phyloP scores from a whole-genome alignment of 352 stramenopile species.

The Thalassiosira delicatula region DNA sequence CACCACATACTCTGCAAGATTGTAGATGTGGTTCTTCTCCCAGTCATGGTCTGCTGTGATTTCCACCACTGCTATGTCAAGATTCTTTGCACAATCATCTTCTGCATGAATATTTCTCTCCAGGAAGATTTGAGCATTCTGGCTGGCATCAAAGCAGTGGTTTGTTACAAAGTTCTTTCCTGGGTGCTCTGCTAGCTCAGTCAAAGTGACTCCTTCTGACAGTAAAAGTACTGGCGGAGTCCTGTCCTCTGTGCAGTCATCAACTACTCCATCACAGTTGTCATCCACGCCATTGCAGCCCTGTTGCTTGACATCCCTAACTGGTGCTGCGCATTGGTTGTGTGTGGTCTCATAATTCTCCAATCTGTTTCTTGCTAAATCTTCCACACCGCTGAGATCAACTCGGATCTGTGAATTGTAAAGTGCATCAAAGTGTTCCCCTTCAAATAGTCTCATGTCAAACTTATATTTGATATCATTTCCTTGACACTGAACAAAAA shows the following conservation, averaged over 20 bases:
- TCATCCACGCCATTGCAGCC: not conserved
- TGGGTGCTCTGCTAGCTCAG: not conserved
- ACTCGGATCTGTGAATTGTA: not conserved
- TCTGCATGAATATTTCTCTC: not conserved
- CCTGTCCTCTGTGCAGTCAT: not conserved
- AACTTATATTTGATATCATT: not conserved
- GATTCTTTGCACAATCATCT: not conserved
- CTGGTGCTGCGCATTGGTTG: not conserved
- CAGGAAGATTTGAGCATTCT: not conserved
- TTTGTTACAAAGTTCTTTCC: not conserved
- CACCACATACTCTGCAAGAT: not conserved
- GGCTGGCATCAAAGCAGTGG: not conserved
- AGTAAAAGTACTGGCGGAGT: not conserved
- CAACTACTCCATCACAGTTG: not conserved
- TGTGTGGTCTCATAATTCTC: not conserved
- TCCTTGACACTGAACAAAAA: not conserved
- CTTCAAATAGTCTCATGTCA: not conserved
- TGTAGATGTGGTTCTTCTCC: not conserved
- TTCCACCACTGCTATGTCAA: not conserved
- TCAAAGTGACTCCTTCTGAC: slow-evolving; percentile 1
- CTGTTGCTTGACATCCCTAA: not conserved
- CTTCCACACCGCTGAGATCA: not conserved
- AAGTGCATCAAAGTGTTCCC: not conserved
- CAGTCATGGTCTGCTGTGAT: not conserved
- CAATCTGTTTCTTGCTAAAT: not conserved